Conservation (phyloP, 257 asterid genomes). For the Rhazya stricta region DNA sequence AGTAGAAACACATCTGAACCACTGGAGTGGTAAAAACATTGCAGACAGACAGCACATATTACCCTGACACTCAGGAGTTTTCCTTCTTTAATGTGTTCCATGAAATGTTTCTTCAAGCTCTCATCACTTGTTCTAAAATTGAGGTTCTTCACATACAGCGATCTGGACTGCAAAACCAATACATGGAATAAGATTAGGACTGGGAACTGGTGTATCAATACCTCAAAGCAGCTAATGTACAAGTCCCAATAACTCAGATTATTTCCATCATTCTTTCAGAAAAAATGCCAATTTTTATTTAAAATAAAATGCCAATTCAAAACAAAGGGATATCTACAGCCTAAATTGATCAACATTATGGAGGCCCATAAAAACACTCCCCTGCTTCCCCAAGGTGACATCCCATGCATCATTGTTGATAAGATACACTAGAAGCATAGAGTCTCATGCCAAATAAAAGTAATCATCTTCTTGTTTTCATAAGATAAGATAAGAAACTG, state of each 20-base stretch:
- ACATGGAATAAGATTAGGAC: slow-evolving; percentile 1
- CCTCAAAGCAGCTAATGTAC: not conserved
- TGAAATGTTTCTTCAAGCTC: slow-evolving; percentile 64
- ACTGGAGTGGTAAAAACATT: slow-evolving; percentile 7
- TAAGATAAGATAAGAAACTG: not conserved
- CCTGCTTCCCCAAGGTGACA: not conserved
- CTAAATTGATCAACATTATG: not conserved
- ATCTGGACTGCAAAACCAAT: slow-evolving; percentile 63
- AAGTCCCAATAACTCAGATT: not conserved
- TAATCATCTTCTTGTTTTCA: not conserved
- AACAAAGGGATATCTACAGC: not conserved
- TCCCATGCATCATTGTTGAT: not conserved
- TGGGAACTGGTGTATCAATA: not conserved
- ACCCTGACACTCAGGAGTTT: slow-evolving; percentile 81
- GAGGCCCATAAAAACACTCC: not conserved
- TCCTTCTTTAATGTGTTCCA: slow-evolving; percentile 67
- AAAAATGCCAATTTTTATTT: not conserved
- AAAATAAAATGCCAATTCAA: not conserved
- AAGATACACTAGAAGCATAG: not conserved
- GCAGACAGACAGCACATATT: slow-evolving; percentile 25
- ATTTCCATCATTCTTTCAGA: not conserved
- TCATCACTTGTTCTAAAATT: slow-evolving; percentile 83
- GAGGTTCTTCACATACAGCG: slow-evolving; percentile 83
- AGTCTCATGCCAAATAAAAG: not conserved
- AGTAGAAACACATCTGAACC: slow-evolving; percentile 8